Evolutionary conservation across 495 filamentous ascomycete genomes (phyloP).

Genomic region (Cercophora samala): DNA sequence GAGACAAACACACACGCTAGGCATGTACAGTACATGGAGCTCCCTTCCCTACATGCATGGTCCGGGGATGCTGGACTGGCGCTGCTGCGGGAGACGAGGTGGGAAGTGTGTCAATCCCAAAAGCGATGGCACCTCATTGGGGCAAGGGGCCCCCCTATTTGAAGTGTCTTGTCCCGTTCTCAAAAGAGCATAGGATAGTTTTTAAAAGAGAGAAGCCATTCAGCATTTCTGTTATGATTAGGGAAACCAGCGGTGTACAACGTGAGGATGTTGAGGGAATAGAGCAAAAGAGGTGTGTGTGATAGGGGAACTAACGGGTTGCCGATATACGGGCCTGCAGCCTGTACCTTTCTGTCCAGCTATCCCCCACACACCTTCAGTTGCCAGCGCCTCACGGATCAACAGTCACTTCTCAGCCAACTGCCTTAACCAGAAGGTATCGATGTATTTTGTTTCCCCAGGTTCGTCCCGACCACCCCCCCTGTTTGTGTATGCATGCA

Average conservation of each 20-base stretch:
- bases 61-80: neutral
- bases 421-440: neutral
- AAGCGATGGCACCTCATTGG: neutral
- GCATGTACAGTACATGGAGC: neutral
- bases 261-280: neutral
- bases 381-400: neutral
- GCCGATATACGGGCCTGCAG: slow-evolving; percentile 1
- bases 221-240: neutral
- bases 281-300: neutral
- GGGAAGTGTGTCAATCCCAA: neutral
- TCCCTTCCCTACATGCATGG: slow-evolving; percentile 13
- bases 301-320: neutral
- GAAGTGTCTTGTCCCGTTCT: neutral
- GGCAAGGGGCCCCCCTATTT: neutral
- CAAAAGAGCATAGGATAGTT: slow-evolving; percentile 8
- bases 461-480: neutral
- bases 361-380: neutral
- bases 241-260: slow-evolving; percentile 6
- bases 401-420: neutral
- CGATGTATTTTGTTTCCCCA: neutral
- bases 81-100: neutral
- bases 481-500: neutral
- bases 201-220: neutral
- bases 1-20: neutral
- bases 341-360: neutral